Conservation (phyloP, 164 flowering plant genomes). For the Umbellularia californica region DNA sequence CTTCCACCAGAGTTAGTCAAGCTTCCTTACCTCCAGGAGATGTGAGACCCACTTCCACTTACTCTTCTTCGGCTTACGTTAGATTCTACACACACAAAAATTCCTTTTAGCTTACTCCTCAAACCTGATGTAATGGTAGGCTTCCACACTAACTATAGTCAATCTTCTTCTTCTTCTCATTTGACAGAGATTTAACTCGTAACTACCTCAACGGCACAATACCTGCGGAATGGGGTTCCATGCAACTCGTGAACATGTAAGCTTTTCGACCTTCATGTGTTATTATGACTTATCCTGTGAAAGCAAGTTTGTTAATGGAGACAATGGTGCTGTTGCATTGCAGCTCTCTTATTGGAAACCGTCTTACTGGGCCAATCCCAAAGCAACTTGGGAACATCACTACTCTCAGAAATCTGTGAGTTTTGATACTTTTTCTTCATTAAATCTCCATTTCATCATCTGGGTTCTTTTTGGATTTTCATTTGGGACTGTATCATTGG, state of each 20-base stretch:
- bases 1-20: constrained; percentile 57
- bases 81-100: neutral
- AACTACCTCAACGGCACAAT: constrained; percentile 72
- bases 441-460: neutral
- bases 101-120: too few species aligned
- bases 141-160: neutral
- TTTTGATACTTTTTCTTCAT: neutral
- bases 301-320: neutral
- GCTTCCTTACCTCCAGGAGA: constrained; percentile 47
- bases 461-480: neutral
- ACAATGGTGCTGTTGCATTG: constrained; percentile 28
- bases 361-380: constrained; percentile 25
- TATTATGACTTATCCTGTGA: neutral
- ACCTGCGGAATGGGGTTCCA: constrained; percentile 63
- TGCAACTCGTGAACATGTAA: constrained; percentile 46
- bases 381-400: constrained; percentile 28
- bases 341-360: constrained; percentile 51
- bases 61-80: constrained; percentile 2
- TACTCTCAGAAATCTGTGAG: constrained; percentile 43
- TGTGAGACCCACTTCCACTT: neutral
- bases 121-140: too few species aligned
- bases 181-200: constrained; percentile 55
- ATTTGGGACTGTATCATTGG: neutral
- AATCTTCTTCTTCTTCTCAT: neutral
- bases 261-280: constrained; percentile 5